Conservation (phyloP, 192 early-diverging fungal species). For the Podila verticillata region DNA sequence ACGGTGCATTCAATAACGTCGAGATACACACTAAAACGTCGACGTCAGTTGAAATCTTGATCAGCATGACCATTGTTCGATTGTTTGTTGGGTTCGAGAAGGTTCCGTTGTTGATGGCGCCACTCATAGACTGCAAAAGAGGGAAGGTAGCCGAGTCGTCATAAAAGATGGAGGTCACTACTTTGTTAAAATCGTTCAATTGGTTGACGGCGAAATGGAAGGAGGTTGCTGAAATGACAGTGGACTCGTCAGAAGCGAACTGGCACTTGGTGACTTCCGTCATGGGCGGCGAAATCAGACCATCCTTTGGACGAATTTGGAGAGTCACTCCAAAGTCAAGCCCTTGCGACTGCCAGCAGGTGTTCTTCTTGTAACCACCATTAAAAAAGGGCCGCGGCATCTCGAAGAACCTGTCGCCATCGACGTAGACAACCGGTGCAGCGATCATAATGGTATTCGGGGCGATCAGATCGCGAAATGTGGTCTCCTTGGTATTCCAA, state of each 20-base stretch:
- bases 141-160: constrained; percentile 7
- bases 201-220: constrained; percentile 6
- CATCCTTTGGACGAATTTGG: constrained; percentile 6
- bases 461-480: too few relatives aligned
- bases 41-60: background rate
- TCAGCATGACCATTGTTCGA: background rate
- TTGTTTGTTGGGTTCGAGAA: background rate
- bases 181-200: constrained; percentile 2
- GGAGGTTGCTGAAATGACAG: background rate
- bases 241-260: background rate
- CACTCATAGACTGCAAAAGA: constrained; percentile 3
- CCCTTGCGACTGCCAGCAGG: background rate
- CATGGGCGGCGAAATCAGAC: background rate
- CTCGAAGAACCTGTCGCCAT: background rate
- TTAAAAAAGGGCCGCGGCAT: background rate
- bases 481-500: too few relatives aligned
- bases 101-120: constrained; percentile 7
- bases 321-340: background rate
- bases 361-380: background rate
- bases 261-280: constrained; percentile 7
- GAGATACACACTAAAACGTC: background rate
- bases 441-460: too few relatives aligned
- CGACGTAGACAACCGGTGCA: background rate
- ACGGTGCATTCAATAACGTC: background rate
- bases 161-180: background rate